Conservation (phyloP, 257 asterid genomes). For the Verbena officinalis region DNA sequence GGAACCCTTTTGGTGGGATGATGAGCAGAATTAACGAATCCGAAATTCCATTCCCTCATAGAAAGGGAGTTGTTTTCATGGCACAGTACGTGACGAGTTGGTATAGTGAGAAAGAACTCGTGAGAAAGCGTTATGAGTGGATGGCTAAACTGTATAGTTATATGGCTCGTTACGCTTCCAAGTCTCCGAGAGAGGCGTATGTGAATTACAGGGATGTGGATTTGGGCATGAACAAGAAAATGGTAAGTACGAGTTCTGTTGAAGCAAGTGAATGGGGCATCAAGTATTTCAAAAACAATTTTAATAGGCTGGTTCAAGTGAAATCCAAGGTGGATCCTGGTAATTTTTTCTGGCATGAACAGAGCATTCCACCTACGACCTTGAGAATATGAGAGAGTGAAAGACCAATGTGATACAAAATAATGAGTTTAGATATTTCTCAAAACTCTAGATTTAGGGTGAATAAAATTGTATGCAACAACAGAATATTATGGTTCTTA, state of each 20-base stretch:
- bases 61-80: background rate
- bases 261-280: background rate
- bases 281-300: background rate
- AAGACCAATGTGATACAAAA: no score
- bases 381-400: background rate
- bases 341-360: conserved; percentile 34
- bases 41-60: background rate
- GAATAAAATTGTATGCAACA: no score
- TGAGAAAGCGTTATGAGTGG: background rate
- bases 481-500: no score
- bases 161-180: background rate
- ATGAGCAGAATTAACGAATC: background rate
- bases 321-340: conserved; percentile 24
- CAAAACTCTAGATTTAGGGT: no score
- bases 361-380: conserved; percentile 25
- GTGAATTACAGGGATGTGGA: background rate
- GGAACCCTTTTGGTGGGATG: background rate
- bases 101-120: background rate
- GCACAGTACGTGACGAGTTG: background rate
- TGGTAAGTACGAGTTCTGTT: background rate
- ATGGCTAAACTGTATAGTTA: background rate
- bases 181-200: background rate
- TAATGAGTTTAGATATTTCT: no score
- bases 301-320: background rate
- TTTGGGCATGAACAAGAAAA: background rate